Conservation (phyloP, 1,284 basidiomycete species). For the Jaminaea rosea region DNA sequence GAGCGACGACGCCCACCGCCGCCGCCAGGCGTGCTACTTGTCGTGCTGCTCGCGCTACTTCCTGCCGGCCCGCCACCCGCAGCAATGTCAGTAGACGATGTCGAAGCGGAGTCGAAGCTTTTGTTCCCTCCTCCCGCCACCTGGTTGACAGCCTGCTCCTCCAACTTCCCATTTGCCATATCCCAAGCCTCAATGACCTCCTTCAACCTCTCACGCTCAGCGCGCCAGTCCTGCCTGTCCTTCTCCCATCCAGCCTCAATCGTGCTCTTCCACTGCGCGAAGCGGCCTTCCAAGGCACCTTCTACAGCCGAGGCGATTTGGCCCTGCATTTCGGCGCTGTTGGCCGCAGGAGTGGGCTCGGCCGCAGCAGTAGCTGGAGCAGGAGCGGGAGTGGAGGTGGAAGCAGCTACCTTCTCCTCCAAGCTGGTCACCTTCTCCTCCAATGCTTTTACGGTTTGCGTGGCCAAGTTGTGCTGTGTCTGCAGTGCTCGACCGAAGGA, state of each 20-base stretch:
- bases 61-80: neutral
- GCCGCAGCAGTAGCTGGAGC: neutral
- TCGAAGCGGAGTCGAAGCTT: neutral
- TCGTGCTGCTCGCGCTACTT: slow-evolving; percentile 1
- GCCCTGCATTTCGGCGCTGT: slow-evolving; percentile 24
- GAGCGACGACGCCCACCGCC: slow-evolving; percentile 4
- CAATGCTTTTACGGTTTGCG: slow-evolving; percentile 65
- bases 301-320: no score
- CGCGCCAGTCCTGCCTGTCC: slow-evolving; percentile 70
- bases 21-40: neutral
- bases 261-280: slow-evolving; percentile 54
- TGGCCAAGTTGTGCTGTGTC: slow-evolving; percentile 68
- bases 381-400: no score
- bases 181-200: slow-evolving; percentile 78
- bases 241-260: slow-evolving; percentile 48
- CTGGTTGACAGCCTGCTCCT: slow-evolving; percentile 33
- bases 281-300: slow-evolving; percentile 64
- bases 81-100: neutral
- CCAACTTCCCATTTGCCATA: slow-evolving; percentile 50
- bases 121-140: neutral
- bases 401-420: slow-evolving; percentile 48
- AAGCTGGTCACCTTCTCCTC: slow-evolving; percentile 55
- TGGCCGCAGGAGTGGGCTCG: neutral
- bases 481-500: slow-evolving; percentile 66
- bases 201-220: slow-evolving; percentile 67